Percentiles rank a stretch among this genome's conserved stretches.
Conservation (phyloP, 805 yeast genomes). For the Sungouiella blattae region DNA sequence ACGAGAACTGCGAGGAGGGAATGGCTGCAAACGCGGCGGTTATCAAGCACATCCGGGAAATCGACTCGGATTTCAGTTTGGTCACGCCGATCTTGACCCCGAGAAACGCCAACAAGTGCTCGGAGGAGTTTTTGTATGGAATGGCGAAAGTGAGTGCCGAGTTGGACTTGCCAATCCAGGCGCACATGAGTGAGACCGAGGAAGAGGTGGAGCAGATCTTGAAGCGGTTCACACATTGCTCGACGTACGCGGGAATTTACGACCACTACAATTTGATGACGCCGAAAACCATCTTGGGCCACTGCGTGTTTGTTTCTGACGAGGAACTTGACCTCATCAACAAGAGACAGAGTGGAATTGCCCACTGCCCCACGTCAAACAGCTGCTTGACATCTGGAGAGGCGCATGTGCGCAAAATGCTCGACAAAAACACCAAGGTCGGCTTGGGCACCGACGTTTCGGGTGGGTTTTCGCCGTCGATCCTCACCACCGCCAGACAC, state of each 20-base stretch:
- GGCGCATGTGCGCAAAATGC: conserved; percentile 60
- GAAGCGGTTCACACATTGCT: conserved; percentile 66
- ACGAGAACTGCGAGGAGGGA: conserved; percentile 45
- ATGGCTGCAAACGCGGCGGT: conserved; percentile 42
- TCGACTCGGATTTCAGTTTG: conserved; percentile 40
- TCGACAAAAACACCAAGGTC: conserved; percentile 63
- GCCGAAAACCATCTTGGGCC: conserved; percentile 74
- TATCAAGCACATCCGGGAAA: conserved; percentile 47
- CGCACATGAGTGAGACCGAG: conserved; percentile 78
- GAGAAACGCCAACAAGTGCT: conserved; percentile 87
- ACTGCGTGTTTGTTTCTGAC: conserved; percentile 70
- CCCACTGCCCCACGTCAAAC: conserved; percentile 92
- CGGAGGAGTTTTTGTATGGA: conserved; percentile 53
- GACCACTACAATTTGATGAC: conserved; percentile 56
- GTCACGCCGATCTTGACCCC: conserved; percentile 82
- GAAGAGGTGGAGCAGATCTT: conserved; percentile 70
- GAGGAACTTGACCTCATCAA: conserved; percentile 59
- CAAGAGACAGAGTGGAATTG: conserved; percentile 58
- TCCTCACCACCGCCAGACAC: conserved; percentile 62
- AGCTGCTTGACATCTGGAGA: conserved; percentile 84
- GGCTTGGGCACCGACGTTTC: conserved; percentile 50
- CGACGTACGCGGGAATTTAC: conserved; percentile 75
- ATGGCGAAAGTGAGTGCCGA: conserved; percentile 49
- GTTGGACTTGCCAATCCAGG: conserved; percentile 65
- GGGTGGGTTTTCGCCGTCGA: conserved; percentile 55